Percentiles rank a stretch among this genome's conserved stretches.
phyloP scores from a whole-genome alignment of 331 rosid species.

The Dryas integrifolia region DNA sequence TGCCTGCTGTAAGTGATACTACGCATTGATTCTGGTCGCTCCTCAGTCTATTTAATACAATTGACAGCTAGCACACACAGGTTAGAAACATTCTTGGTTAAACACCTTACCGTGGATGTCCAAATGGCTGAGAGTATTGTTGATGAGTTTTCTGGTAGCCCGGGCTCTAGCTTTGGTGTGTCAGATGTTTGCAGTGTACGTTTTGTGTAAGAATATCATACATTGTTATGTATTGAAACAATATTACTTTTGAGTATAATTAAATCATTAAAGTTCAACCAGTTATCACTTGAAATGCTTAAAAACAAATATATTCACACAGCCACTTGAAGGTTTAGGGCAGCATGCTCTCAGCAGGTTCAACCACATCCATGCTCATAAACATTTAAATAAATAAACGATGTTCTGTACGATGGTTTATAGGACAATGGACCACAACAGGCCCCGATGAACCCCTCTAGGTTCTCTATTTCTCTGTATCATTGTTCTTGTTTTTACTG shows the following conservation, averaged over 20 bases:
- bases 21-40: slow-evolving; percentile 5
- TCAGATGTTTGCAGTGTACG: slow-evolving; percentile 1
- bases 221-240: background rate
- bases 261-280: background rate
- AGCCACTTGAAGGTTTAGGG: background rate
- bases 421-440: background rate
- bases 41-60: background rate
- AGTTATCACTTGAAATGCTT: background rate
- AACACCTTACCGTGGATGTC: background rate
- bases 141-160: background rate
- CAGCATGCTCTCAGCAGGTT: background rate
- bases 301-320: background rate
- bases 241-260: background rate
- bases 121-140: background rate
- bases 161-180: background rate
- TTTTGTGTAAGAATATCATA: background rate
- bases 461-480: background rate
- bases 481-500: background rate
- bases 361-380: background rate
- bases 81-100: background rate
- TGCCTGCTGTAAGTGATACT: slow-evolving; percentile 28
- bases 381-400: background rate
- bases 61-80: background rate
- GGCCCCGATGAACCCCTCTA: background rate
- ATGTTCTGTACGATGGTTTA: background rate